Percentiles rank a stretch among this genome's conserved stretches.
Evolutionary conservation across 495 filamentous ascomycete species (phyloP).

Genomic region (Letharia columbiana): DNA sequence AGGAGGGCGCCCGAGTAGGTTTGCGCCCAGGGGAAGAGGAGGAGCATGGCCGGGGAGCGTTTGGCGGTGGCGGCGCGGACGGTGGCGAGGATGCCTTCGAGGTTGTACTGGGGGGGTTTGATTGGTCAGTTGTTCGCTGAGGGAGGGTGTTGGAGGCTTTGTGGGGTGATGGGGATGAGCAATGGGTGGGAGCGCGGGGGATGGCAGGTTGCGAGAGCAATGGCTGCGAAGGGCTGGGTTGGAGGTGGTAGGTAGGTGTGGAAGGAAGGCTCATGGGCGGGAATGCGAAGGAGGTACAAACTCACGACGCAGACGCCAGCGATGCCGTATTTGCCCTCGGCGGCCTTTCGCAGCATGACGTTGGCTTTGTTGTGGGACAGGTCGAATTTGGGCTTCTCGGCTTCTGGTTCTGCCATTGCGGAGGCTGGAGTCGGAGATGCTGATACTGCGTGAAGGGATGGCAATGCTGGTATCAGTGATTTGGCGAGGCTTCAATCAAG

Average conservation of each 20-base stretch:
- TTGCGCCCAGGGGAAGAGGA: slow-evolving; percentile 81
- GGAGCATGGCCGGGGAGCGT: slow-evolving; percentile 66
- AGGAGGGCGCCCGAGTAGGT: slow-evolving; percentile 57
- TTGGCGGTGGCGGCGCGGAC: slow-evolving; percentile 70
- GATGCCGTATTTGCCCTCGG: slow-evolving; percentile 57
- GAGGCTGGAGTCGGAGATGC: neutral
- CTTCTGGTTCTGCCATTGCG: slow-evolving; percentile 1
- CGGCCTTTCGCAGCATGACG: slow-evolving; percentile 59
- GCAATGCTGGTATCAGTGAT: neutral
- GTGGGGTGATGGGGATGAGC: neutral
- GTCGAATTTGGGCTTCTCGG: slow-evolving; percentile 4
- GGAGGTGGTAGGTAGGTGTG: neutral
- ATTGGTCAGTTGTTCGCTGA: neutral
- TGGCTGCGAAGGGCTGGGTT: neutral
- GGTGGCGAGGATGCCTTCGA: slow-evolving; percentile 71
- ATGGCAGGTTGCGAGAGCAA: too few species aligned
- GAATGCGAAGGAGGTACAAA: too few species aligned
- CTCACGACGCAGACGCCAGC: slow-evolving; percentile 54
- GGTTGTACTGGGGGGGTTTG: slow-evolving; percentile 51
- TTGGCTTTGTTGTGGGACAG: slow-evolving; percentile 52
- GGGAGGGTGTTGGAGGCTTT: neutral
- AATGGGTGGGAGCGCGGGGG: too few species aligned
- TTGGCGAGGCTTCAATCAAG: too few species aligned
- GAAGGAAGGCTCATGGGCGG: neutral
- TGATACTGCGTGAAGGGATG: neutral